Percentiles rank a stretch among this genome's conserved stretches.
Evolutionary conservation across 2,329 filamentous ascomycete species (phyloP).

Genomic region (Arthrobotrys entomopaga): DNA sequence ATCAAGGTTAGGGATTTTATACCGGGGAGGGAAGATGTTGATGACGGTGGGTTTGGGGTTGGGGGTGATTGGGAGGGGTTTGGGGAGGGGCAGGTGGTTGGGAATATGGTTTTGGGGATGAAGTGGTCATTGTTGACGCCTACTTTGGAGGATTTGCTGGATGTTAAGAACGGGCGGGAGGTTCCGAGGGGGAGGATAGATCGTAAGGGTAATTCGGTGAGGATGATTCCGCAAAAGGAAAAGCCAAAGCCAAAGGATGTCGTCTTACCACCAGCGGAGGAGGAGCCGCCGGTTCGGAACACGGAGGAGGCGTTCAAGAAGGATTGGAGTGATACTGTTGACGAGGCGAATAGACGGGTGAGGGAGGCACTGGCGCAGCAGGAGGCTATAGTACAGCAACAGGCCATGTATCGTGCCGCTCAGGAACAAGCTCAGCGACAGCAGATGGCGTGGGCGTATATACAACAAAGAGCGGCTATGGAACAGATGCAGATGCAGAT

Average conservation of each 20-base stretch:
- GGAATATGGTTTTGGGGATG: not conserved
- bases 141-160: not conserved
- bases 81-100: not conserved
- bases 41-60: constrained; percentile 6
- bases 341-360: no score
- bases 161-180: no score
- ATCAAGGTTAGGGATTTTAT: constrained; percentile 6
- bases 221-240: no score
- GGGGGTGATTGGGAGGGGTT: constrained; percentile 21
- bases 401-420: not conserved
- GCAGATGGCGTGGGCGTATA: not conserved
- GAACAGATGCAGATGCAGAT: not conserved
- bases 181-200: no score
- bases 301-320: no score
- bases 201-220: no score
- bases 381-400: not conserved
- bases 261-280: no score
- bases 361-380: not conserved
- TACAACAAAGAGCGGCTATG: not conserved
- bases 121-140: not conserved
- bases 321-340: no score
- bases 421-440: not conserved
- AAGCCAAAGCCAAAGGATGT: no score
- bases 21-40: not conserved
- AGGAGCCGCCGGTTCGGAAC: no score